Percentiles rank a stretch among this genome's conserved stretches.
phyloP scores from a whole-genome alignment of 2,329 filamentous ascomycete species.

The Trichoderma sp. region DNA sequence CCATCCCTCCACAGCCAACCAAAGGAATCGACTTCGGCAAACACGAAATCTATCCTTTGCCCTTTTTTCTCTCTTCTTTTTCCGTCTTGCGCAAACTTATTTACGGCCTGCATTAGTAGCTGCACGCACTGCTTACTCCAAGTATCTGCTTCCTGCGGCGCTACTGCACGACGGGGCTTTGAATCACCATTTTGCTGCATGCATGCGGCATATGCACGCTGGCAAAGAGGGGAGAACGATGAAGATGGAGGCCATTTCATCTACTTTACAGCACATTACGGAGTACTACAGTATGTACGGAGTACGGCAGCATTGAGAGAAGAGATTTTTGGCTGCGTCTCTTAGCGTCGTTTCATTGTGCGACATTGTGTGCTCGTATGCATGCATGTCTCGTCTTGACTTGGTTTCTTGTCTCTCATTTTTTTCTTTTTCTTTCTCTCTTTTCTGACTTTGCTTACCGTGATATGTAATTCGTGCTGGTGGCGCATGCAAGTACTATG shows the following conservation, averaged over 20 bases:
- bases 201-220: not conserved
- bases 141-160: not conserved
- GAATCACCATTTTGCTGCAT: constrained; percentile 13
- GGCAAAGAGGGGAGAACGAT: not conserved
- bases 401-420: not conserved
- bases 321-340: not conserved
- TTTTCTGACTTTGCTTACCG: not conserved
- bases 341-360: constrained; percentile 1
- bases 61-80: not conserved
- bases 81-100: not conserved
- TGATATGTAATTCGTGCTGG: not conserved
- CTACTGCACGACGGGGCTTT: constrained; percentile 14
- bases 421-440: not conserved
- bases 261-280: not conserved
- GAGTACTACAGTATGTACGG: too few species aligned
- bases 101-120: constrained; percentile 2
- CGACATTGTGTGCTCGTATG: not conserved
- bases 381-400: not conserved
- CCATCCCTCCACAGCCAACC: not conserved
- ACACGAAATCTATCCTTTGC: not conserved
- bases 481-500: not conserved
- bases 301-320: not conserved
- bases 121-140: constrained; percentile 10
- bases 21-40: not conserved
- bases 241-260: not conserved